Base-by-base conservation (phyloP, 805 yeast genomes). In the Ogataea paradorogensis region DNA sequence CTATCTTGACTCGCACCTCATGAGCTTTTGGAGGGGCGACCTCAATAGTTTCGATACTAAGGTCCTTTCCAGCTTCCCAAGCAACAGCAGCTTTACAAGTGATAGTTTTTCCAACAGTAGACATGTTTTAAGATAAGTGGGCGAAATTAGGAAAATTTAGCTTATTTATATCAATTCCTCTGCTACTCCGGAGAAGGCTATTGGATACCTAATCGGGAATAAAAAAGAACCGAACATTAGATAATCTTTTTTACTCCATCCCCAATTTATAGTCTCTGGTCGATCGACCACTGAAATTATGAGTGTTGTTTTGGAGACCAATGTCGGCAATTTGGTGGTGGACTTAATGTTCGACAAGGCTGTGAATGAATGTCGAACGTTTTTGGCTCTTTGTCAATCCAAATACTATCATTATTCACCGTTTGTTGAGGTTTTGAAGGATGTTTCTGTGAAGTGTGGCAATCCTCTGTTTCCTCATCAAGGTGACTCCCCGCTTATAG, bases 1-100 rank as follows among this genome's bases (percentile, higher is more conserved):
- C 73, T 42, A 93, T 69, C 67, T 88, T 84, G 63, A 93, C 85
- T 66, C 99, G 84, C 33, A 93, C 98, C 69, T 93, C 99, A 62
- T 93, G 97, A 33, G 96, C 95, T 65, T 79, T 84, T 53, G 99
- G 99, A 16, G 99, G 89, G 16, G 76, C 82, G 30, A 93, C 99
- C 60, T 84, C 88, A 51, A 93, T 76, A 45, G 84, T 85, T 68
- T 93, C 99, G 43, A 93, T 75, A 29, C 80, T 57, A 55, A 93
- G 74, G 28, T 63, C 67, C 31, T 84, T 79, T 33, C 82, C 87
- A 21, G 98, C 93, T 62, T 84, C 95, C 91, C 98, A 91, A 51
- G 98, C 96, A 56, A 93, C 87, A 35, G 99, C 99, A 43, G 99
- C 99, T 61, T 80, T 75, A 71, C 98, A 93, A 33, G 80, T 78